Conservation (phyloP, 345 rosid species). For the Trapa bicornis region DNA sequence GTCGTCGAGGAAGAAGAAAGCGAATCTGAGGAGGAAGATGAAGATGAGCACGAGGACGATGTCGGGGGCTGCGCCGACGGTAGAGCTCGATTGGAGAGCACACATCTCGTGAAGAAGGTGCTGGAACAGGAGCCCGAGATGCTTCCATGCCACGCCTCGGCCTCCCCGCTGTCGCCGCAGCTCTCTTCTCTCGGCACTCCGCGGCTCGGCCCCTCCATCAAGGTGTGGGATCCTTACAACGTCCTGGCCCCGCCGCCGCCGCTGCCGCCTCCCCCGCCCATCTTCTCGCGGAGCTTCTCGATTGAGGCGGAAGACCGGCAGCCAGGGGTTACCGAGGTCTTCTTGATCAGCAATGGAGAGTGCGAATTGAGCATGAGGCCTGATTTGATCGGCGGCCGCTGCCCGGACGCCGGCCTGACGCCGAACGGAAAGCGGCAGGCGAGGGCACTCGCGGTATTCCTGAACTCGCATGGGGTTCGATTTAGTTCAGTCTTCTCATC, state of each 20-base stretch:
- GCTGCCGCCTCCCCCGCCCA: constrained; percentile 38
- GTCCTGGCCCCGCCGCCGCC: constrained; percentile 71
- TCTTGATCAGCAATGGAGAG: constrained; percentile 70
- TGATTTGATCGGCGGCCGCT: constrained; percentile 72
- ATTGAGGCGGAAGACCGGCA: constrained; percentile 25
- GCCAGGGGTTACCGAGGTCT: constrained; percentile 38
- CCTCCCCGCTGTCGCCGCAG: constrained; percentile 90
- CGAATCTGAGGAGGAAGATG: constrained; percentile 31
- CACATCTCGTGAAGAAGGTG: constrained; percentile 58
- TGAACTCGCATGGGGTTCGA: constrained; percentile 65
- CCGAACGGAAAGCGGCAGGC: constrained; percentile 78
- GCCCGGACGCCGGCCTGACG: constrained; percentile 55
- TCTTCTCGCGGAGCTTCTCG: constrained; percentile 31
- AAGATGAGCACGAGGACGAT: constrained; percentile 26
- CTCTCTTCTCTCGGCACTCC: constrained; percentile 80
- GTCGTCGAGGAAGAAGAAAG: constrained; percentile 18
- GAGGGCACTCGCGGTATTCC: constrained; percentile 78
- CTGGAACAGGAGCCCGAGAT: constrained; percentile 85
- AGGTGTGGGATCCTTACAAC: constrained; percentile 95
- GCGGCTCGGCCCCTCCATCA: constrained; percentile 75
- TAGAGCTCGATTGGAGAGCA: constrained; percentile 16
- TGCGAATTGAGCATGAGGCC: constrained; percentile 59
- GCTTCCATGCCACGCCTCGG: constrained; percentile 83
- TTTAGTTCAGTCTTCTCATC: constrained; percentile 62
- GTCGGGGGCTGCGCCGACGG: constrained; percentile 18